phyloP scores from a whole-genome alignment of 2,329 filamentous ascomycete species.

The Sarocladiaceae sp. region DNA sequence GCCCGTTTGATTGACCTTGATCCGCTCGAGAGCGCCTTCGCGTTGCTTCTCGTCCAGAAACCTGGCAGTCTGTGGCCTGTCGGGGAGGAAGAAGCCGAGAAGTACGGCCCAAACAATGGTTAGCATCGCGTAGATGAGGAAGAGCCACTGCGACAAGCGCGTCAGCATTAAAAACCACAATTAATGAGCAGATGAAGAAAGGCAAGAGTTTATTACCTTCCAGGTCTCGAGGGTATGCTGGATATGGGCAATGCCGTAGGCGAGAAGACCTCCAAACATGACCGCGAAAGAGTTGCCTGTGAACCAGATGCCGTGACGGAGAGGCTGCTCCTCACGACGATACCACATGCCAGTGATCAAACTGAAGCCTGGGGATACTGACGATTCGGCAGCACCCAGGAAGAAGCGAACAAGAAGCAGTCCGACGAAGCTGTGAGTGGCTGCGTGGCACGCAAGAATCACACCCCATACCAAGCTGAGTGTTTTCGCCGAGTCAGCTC shows the following conservation, averaged over 20 bases:
- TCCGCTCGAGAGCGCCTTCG: slow-evolving; percentile 59
- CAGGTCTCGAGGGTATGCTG: not conserved
- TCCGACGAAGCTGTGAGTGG: slow-evolving; percentile 37
- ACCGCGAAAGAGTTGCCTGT: slow-evolving; percentile 38
- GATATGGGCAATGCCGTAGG: slow-evolving; percentile 44
- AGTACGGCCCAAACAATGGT: not conserved
- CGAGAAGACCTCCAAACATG: slow-evolving; percentile 34
- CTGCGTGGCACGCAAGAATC: slow-evolving; percentile 30
- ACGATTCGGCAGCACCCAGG: slow-evolving; percentile 22
- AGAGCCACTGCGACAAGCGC: slow-evolving; percentile 3
- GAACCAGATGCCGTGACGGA: slow-evolving; percentile 26
- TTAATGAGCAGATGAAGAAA: slow-evolving; percentile 7
- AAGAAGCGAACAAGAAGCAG: slow-evolving; percentile 21
- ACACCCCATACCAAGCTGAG: slow-evolving; percentile 4
- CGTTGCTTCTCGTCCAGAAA: slow-evolving; percentile 53
- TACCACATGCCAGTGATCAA: slow-evolving; percentile 26
- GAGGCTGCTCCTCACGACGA: slow-evolving; percentile 22
- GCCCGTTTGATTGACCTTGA: slow-evolving; percentile 50
- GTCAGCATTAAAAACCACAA: slow-evolving; percentile 40
- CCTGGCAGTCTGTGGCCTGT: slow-evolving; percentile 14
- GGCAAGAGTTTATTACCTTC: not conserved
- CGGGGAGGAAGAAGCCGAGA: slow-evolving; percentile 15
- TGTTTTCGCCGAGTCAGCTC: slow-evolving; percentile 5
- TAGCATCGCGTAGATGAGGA: slow-evolving; percentile 14
- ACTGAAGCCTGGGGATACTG: slow-evolving; percentile 20